Evolutionary conservation across 768 basidiomycete genomes (phyloP).

Genomic region (Butyriboletus loyo): DNA sequence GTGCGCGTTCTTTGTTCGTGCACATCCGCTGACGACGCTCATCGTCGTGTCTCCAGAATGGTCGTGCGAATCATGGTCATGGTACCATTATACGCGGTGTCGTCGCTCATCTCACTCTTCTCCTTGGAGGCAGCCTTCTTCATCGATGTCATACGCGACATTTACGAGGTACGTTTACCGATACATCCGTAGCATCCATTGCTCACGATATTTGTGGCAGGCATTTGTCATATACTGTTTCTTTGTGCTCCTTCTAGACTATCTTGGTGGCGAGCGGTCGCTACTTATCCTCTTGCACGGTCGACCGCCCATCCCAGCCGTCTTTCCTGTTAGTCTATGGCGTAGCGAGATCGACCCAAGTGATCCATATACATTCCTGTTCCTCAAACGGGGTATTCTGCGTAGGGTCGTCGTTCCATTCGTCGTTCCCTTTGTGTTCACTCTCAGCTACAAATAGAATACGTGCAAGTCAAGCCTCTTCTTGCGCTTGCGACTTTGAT

Average conservation of each 20-base stretch:
- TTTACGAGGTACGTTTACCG: constrained; percentile 76
- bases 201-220: constrained; percentile 34
- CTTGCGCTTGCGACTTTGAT: constrained; percentile 81
- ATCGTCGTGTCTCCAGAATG: constrained; percentile 47
- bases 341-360: constrained; percentile 85
- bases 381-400: constrained; percentile 90
- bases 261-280: constrained; percentile 90
- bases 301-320: constrained; percentile 79
- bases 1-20: constrained; percentile 34
- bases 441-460: constrained; percentile 56
- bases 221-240: constrained; percentile 95
- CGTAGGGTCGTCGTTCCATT: constrained; percentile 46
- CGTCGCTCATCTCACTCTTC: constrained; percentile 90
- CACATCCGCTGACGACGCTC: constrained; percentile 2
- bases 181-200: background rate
- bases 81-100: constrained; percentile 90
- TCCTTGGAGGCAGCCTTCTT: constrained; percentile 94
- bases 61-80: constrained; percentile 96
- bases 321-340: constrained; percentile 85
- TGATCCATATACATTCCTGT: constrained; percentile 93
- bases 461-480: constrained; percentile 93
- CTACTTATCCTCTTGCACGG: constrained; percentile 91
- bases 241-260: constrained; percentile 77
- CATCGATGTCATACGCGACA: constrained; percentile 90
- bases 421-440: background rate